phyloP scores from a whole-genome alignment of 192 early-diverging fungal genomes.

The Coemansia javaensis region DNA sequence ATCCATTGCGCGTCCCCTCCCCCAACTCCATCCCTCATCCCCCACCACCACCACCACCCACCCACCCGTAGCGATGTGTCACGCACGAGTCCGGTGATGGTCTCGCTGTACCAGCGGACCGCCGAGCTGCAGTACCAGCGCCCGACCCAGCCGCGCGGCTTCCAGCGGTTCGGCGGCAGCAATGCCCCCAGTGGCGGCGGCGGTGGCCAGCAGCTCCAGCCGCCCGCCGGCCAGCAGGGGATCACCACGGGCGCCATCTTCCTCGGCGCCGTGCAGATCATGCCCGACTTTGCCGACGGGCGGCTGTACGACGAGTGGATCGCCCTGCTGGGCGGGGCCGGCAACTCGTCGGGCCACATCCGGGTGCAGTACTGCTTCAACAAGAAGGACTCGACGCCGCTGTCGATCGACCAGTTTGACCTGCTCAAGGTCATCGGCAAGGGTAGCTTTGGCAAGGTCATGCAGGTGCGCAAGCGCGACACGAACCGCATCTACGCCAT shows the following conservation, averaged over 20 bases:
- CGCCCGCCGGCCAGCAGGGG: slow-evolving; percentile 31
- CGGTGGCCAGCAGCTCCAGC: slow-evolving; percentile 20
- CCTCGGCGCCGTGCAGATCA: slow-evolving; percentile 48
- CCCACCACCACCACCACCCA: too few relatives aligned
- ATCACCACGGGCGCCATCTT: slow-evolving; percentile 45
- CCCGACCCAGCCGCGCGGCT: slow-evolving; percentile 43
- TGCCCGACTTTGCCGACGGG: slow-evolving; percentile 52
- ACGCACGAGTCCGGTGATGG: slow-evolving; percentile 47
- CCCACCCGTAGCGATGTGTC: slow-evolving; percentile 42
- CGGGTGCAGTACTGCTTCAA: slow-evolving; percentile 71
- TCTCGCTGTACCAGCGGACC: slow-evolving; percentile 53
- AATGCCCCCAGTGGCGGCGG: slow-evolving; percentile 8
- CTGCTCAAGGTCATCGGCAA: slow-evolving; percentile 94
- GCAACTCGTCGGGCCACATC: slow-evolving; percentile 60
- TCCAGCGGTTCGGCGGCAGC: slow-evolving; percentile 45
- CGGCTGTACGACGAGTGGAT: slow-evolving; percentile 65
- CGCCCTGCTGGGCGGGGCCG: slow-evolving; percentile 55
- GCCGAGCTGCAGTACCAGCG: slow-evolving; percentile 50
- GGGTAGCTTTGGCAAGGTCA: slow-evolving; percentile 96
- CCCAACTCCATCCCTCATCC: too few relatives aligned
- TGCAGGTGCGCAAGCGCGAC: slow-evolving; percentile 90
- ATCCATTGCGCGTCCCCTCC: too few relatives aligned
- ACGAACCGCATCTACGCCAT: slow-evolving; percentile 94
- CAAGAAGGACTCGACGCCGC: slow-evolving; percentile 62
- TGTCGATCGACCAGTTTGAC: slow-evolving; percentile 89